Conservation (phyloP, 2,329 filamentous ascomycete species). For the Alternaria novae-zelandiae region DNA sequence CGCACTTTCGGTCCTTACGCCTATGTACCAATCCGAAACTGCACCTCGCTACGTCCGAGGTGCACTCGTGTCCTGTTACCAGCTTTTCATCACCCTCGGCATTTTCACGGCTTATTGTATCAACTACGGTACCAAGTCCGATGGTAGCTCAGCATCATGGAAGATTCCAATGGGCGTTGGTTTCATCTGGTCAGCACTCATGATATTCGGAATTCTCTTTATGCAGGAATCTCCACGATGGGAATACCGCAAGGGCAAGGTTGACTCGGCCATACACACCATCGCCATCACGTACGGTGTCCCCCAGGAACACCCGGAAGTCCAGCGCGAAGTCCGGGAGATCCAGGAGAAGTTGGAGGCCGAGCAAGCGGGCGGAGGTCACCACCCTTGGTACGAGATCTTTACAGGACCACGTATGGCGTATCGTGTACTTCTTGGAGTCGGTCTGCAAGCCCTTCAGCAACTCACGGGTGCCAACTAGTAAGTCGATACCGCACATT, state of each 20-base stretch:
- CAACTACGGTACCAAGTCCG: conserved; percentile 66
- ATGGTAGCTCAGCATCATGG: conserved; percentile 62
- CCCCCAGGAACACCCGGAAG: conserved; percentile 60
- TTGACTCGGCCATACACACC: conserved; percentile 58
- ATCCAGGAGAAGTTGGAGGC: conserved; percentile 63
- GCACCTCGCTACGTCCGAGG: conserved; percentile 69
- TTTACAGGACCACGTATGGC: conserved; percentile 71
- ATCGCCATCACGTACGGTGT: conserved; percentile 64
- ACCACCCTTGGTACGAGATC: conserved; percentile 61
- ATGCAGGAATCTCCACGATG: conserved; percentile 65
- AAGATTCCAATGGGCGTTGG: conserved; percentile 67
- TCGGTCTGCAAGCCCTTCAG: conserved; percentile 69
- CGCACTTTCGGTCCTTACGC: conserved; percentile 63
- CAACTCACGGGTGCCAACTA: conserved; percentile 74
- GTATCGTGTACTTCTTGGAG: conserved; percentile 68
- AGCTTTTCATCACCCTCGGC: conserved; percentile 72
- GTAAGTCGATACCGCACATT: conserved; percentile 53
- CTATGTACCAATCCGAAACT: conserved; percentile 71
- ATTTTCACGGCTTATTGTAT: conserved; percentile 61
- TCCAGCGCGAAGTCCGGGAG: conserved; percentile 60
- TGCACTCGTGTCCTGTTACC: conserved; percentile 68
- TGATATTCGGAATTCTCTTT: conserved; percentile 61
- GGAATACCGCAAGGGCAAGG: conserved; percentile 63
- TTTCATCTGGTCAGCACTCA: conserved; percentile 62
- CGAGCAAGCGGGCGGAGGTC: conserved; percentile 51